Evolutionary conservation across 306 rosid genomes (phyloP).

Genomic region (Argentina anserina): DNA sequence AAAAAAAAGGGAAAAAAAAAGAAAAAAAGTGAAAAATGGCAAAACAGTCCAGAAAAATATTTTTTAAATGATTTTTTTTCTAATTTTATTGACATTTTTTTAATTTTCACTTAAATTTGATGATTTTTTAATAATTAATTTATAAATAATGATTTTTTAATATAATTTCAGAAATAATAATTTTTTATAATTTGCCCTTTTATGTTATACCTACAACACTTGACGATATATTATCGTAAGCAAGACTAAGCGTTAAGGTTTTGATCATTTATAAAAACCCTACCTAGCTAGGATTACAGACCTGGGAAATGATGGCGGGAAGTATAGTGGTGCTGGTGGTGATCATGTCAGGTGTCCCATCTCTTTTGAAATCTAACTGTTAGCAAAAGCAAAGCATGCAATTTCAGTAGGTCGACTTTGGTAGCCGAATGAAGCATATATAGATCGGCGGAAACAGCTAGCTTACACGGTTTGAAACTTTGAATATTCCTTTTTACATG

Average conservation of each 20-base stretch:
- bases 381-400: conserved; percentile 9
- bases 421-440: background rate
- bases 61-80: no score
- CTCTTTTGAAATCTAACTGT: background rate
- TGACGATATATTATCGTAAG: background rate
- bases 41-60: no score
- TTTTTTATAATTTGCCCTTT: no score
- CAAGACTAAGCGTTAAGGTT: background rate
- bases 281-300: background rate
- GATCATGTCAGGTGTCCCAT: conserved; percentile 17
- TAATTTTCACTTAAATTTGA: no score
- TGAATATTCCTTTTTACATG: conserved; percentile 5
- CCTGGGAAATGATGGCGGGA: conserved; percentile 4
- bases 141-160: no score
- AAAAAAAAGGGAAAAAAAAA: no score
- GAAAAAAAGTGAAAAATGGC: no score
- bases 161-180: no score
- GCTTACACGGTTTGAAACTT: background rate
- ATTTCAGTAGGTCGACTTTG: background rate
- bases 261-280: background rate
- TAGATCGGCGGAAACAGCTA: background rate
- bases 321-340: background rate
- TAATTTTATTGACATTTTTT: no score
- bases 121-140: no score
- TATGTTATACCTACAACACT: background rate